Percentiles rank a stretch among this genome's conserved stretches.
These are phyloP conservation scores for Candida tropicalis DNA, from an alignment of 1,139 yeast species.

Conservation along the genomic window DNA sequence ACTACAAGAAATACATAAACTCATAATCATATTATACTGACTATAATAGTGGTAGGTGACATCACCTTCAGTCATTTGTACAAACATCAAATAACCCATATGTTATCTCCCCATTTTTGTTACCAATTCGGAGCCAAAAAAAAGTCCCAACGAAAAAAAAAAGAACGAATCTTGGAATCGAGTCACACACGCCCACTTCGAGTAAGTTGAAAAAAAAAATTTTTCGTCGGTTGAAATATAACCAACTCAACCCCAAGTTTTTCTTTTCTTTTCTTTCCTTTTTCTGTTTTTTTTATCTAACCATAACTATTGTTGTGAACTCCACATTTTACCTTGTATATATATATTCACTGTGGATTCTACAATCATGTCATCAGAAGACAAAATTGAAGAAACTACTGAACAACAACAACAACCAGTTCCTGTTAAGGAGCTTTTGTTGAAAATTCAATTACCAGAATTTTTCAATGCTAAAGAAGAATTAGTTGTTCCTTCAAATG, in stretches of 20 bases:
- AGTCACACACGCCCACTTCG: no score
- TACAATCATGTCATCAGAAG: slow-evolving; percentile 18
- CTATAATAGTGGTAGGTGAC: no score
- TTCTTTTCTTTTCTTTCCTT: not conserved
- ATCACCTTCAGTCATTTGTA: no score
- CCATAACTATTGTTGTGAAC: not conserved
- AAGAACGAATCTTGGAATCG: no score
- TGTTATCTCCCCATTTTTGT: no score
- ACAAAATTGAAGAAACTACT: slow-evolving; percentile 10
- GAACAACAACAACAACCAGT: slow-evolving; percentile 18
- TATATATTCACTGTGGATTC: slow-evolving; percentile 1
- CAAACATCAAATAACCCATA: no score
- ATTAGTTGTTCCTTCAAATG: slow-evolving; percentile 22
- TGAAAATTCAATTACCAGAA: slow-evolving; percentile 37
- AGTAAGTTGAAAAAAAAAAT: no score
- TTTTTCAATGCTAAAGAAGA: slow-evolving; percentile 24
- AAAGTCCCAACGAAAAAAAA: no score
- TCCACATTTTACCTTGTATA: not conserved
- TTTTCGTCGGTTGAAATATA: no score
- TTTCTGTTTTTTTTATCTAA: not conserved
- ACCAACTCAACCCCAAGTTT: not conserved
- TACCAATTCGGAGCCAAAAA: no score
- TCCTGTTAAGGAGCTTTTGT: slow-evolving; percentile 24
- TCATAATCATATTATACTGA: no score
- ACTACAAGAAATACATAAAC: no score